A percentile compares a stretch with the other conserved stretches of the same genome.
Conservation (phyloP, 2,329 filamentous ascomycete genomes). For the Xylariaceae sp. region DNA sequence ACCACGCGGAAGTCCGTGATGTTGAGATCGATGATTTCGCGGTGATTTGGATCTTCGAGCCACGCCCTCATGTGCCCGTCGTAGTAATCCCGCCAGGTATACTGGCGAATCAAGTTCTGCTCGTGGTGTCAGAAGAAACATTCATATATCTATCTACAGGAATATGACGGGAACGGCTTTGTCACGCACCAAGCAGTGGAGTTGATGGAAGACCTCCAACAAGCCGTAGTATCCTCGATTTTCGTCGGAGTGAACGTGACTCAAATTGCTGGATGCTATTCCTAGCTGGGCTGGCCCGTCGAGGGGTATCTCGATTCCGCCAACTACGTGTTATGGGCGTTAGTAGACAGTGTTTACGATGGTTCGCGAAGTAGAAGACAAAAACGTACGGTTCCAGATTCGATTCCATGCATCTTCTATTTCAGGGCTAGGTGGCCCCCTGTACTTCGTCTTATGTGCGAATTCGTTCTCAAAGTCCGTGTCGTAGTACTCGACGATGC, state of each 20-base stretch:
- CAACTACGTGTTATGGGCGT: neutral
- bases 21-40: neutral
- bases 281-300: neutral
- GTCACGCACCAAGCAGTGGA: too few species aligned
- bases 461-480: constrained; percentile 9
- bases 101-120: constrained; percentile 11
- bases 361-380: neutral
- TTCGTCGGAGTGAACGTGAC: too few species aligned
- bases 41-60: neutral
- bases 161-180: too few species aligned
- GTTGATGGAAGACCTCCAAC: too few species aligned
- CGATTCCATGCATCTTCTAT: neutral
- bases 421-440: neutral
- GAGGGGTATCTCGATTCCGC: constrained; percentile 6
- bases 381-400: constrained; percentile 4
- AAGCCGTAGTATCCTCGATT: too few species aligned
- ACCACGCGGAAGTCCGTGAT: too few species aligned
- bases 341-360: neutral
- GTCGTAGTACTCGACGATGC: constrained; percentile 7
- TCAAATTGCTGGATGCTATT: too few species aligned
- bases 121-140: neutral
- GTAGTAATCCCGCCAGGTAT: constrained; percentile 12
- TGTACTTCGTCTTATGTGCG: constrained; percentile 6
- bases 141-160: too few species aligned
- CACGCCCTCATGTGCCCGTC: constrained; percentile 1